Evolutionary conservation across 805 yeast species (phyloP).

Genomic region (Myxozyma geophila): DNA sequence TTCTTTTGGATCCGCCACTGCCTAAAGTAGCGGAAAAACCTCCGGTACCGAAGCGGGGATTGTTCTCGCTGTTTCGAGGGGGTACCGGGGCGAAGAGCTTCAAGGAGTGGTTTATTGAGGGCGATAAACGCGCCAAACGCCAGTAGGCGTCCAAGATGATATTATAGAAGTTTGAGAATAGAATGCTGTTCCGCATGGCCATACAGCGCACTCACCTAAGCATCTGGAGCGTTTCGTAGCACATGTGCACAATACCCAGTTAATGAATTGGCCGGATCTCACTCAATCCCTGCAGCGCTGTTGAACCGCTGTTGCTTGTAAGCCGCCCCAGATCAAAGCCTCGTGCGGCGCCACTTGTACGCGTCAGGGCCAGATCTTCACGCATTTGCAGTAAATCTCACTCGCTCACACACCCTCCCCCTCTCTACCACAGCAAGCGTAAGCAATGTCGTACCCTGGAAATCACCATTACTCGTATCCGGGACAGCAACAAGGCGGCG

Average conservation of each 20-base stretch:
- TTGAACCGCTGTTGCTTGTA: not conserved
- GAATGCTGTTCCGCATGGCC: not conserved
- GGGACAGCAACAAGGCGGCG: slow-evolving; percentile 28
- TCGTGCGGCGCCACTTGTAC: slow-evolving; percentile 2
- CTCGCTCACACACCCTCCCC: not conserved
- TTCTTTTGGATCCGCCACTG: slow-evolving; percentile 15
- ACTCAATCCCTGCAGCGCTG: too few species aligned
- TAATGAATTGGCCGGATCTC: too few species aligned
- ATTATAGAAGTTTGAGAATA: not conserved
- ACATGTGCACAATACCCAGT: not conserved
- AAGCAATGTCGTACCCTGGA: slow-evolving; percentile 45
- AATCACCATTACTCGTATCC: slow-evolving; percentile 44
- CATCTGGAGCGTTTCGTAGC: not conserved
- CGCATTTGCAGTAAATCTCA: too few species aligned
- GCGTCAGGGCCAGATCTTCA: too few species aligned
- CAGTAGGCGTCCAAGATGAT: not conserved
- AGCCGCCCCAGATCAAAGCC: not conserved
- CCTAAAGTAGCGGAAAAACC: not conserved
- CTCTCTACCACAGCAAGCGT: too few species aligned
- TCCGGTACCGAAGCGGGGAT: not conserved
- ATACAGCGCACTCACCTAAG: too few species aligned
- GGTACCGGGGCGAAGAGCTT: slow-evolving; percentile 1
- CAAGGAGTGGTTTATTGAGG: slow-evolving; percentile 20
- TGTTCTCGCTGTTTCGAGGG: not conserved
- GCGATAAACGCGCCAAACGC: slow-evolving; percentile 5